A percentile compares a stretch with the other conserved stretches of the same genome.
Conservation (phyloP, 768 basidiomycete species). For the Mycena haematopus region DNA sequence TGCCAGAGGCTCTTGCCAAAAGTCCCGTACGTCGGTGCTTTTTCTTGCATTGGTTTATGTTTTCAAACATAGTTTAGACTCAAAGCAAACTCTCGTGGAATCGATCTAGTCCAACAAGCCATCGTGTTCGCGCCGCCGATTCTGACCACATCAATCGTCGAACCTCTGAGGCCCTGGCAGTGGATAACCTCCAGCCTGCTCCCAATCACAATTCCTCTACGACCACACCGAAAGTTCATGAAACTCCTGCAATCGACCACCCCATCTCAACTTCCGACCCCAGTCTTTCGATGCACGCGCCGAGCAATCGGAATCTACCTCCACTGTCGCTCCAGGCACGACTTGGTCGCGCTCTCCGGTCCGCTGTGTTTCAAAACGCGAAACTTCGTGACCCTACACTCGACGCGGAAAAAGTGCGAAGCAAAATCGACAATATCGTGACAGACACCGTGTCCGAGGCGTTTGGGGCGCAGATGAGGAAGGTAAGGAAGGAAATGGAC, state of each 20-base stretch:
- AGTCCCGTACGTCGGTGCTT: not conserved
- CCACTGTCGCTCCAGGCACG: conserved; percentile 9
- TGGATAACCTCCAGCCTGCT: not conserved
- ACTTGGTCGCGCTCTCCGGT: conserved; percentile 11
- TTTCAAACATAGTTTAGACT: not conserved
- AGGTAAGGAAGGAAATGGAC: conserved; percentile 17
- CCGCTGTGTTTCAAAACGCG: conserved; percentile 16
- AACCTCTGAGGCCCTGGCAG: conserved; percentile 1
- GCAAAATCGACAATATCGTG: conserved; percentile 15
- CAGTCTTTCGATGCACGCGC: conserved; percentile 1
- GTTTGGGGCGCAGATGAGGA: conserved; percentile 25
- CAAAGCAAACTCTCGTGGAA: not conserved
- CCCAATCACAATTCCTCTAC: not conserved
- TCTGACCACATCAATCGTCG: not conserved
- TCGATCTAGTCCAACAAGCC: not conserved
- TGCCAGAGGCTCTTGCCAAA: not conserved
- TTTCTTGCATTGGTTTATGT: not conserved
- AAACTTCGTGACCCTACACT: conserved; percentile 10
- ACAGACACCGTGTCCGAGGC: conserved; percentile 10
- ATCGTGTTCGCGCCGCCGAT: not conserved
- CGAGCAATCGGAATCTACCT: conserved; percentile 2
- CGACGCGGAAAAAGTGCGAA: conserved; percentile 1
- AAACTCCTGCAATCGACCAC: not conserved
- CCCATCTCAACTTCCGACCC: not conserved
- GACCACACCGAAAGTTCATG: not conserved